Evolutionary conservation across 768 basidiomycete genomes (phyloP), one percentile per base, ranked within the genome.

Genomic region (Boletus rubropictus): DNA sequence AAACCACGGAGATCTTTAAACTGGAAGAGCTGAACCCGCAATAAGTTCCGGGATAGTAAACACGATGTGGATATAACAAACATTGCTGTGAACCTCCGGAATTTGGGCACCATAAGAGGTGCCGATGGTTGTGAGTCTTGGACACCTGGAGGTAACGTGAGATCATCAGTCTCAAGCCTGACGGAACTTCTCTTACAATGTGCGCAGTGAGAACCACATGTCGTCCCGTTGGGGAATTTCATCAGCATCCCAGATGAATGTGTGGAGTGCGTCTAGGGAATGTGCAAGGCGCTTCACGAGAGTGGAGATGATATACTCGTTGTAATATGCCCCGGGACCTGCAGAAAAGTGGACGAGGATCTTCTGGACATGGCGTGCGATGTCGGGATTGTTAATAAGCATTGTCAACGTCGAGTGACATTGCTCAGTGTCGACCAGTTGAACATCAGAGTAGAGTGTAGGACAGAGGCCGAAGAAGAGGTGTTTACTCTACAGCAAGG

Each of bases 191-290:
- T 60, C 76, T 59, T 54, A 89, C 86, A 78, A 80, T 44, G 78
- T 65, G 31, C 84, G 77, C 55, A 89, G 69, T 36, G 81, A 78
- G 50, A 84, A 76, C 86, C 86, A 89, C 82, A 89, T 84, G 51
- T 83, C 80, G 49, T 88, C 86, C 28, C 73, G 76, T 14, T 81
- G 77, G 28, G 80, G 69, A 7, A 69, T 64, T 59, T 85, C 82
- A 11, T 84, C 83, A 4, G 77, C 82, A 50, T 82, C 82, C 86
- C 86, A 89, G 29, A 77, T 66, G 56, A 89, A 89, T 11, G 70
- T 78, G 24, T 71, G 66, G 33, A 89, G 72, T 17, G 82, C 82
- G 39, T 88, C 86, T 35, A 89, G 64, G 33, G 75, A 69, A 6
- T 66, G 65, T 7, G 80, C 82, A 8, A 77, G 68, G 18, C 69